Evolutionary conservation across 2,329 filamentous ascomycete species (phyloP).

Genomic region (Helicocarpus griseus): DNA sequence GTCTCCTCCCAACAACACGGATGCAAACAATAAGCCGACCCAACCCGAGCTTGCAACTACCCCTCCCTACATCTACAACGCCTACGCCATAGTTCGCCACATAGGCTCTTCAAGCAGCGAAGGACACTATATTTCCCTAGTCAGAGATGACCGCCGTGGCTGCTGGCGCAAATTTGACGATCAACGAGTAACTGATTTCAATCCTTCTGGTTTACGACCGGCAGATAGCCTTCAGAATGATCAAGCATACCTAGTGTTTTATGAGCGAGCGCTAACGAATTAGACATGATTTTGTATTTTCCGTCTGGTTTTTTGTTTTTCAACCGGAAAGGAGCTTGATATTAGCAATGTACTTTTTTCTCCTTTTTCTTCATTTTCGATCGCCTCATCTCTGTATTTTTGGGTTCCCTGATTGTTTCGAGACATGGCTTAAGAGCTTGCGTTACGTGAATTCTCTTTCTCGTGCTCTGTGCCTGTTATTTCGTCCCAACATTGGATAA

Average conservation of each 20-base stretch:
- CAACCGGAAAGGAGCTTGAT: too few relatives aligned
- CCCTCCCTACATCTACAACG: slow-evolving; percentile 64
- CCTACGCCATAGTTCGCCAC: slow-evolving; percentile 77
- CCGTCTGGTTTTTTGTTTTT: neutral
- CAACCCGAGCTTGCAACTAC: slow-evolving; percentile 24
- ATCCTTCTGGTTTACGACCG: slow-evolving; percentile 41
- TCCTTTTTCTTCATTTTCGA: neutral
- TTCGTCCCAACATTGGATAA: too few relatives aligned
- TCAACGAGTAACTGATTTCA: slow-evolving; percentile 45
- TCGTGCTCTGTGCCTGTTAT: too few relatives aligned
- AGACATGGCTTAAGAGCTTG: too few relatives aligned
- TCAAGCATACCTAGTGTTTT: slow-evolving; percentile 58
- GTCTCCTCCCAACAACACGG: slow-evolving; percentile 36
- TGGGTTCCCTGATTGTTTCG: neutral
- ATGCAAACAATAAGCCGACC: slow-evolving; percentile 50
- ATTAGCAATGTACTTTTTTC: too few relatives aligned
- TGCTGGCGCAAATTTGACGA: slow-evolving; percentile 57
- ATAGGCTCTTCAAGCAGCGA: slow-evolving; percentile 55
- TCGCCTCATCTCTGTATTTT: too few relatives aligned
- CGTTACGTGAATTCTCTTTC: too few relatives aligned
- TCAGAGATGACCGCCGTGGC: slow-evolving; percentile 49
- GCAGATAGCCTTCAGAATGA: slow-evolving; percentile 50
- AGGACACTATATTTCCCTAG: slow-evolving; percentile 72
- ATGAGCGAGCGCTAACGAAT: slow-evolving; percentile 41
- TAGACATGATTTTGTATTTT: slow-evolving; percentile 10